These are phyloP conservation scores for Aspergillus tamarii DNA, from an alignment of 2,329 filamentous ascomycete species.

Conservation along the genomic window DNA sequence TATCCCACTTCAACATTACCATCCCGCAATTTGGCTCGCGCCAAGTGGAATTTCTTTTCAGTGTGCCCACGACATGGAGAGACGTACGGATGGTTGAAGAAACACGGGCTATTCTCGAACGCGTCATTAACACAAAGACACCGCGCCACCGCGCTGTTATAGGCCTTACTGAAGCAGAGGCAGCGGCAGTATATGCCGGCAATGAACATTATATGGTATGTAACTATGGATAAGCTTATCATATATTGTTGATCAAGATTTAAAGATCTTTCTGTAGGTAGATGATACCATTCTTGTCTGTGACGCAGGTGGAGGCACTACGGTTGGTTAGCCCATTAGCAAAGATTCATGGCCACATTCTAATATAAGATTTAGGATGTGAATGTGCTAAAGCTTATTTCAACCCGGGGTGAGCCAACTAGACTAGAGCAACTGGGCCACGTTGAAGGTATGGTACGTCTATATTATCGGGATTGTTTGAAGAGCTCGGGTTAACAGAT, in stretches of 20 bases:
- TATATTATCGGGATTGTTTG: not conserved
- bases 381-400: conserved; percentile 33
- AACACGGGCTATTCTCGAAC: conserved; percentile 33
- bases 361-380: conserved; percentile 29
- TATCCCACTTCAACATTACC: conserved; percentile 29
- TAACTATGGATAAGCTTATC: not conserved
- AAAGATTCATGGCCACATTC: not conserved
- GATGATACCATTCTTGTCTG: conserved; percentile 54
- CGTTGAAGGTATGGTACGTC: conserved; percentile 23
- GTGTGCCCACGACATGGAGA: conserved; percentile 49
- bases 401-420: conserved; percentile 26
- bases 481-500: not conserved
- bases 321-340: conserved; percentile 18
- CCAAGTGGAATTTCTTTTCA: conserved; percentile 46
- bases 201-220: conserved; percentile 30
- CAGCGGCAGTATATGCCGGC: conserved; percentile 55
- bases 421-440: conserved; percentile 30
- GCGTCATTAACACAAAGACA: conserved; percentile 33
- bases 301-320: conserved; percentile 56
- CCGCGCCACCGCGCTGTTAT: conserved; percentile 45
- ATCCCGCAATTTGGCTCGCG: conserved; percentile 30
- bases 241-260: not conserved
- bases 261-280: conserved; percentile 22
- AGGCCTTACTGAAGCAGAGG: conserved; percentile 58
- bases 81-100: conserved; percentile 40